Evolutionary conservation across 2,329 filamentous ascomycete genomes (phyloP).

Genomic region (Trichoderma sp.): DNA sequence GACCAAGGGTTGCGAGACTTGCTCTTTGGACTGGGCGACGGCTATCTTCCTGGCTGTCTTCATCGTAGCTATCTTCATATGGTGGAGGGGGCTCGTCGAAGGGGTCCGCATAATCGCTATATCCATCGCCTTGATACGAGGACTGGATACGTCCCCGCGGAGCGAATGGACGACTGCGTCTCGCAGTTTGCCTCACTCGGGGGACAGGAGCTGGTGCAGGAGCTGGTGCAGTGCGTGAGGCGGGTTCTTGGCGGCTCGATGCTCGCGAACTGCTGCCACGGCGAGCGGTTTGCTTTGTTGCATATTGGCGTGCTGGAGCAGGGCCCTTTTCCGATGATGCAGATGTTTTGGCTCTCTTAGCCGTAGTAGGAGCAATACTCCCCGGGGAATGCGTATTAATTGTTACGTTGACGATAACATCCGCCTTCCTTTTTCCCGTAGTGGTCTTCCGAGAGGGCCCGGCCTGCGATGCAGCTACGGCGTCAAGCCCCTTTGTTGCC

Average conservation of each 20-base stretch:
- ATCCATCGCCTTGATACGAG: background rate
- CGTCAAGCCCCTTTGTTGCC: slow-evolving; percentile 16
- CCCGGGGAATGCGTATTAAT: background rate
- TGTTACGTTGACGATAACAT: background rate
- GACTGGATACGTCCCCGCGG: slow-evolving; percentile 31
- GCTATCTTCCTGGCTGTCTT: slow-evolving; percentile 19
- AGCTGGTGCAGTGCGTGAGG: background rate
- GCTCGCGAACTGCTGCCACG: slow-evolving; percentile 27
- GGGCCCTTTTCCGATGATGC: background rate
- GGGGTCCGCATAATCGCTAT: slow-evolving; percentile 4
- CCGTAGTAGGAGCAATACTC: background rate
- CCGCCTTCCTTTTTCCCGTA: background rate
- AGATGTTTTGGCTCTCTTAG: background rate
- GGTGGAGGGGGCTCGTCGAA: slow-evolving; percentile 27
- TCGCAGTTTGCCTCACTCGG: slow-evolving; percentile 32
- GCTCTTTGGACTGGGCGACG: background rate
- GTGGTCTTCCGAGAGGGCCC: background rate
- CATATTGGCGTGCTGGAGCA: background rate
- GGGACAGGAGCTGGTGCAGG: slow-evolving; percentile 9
- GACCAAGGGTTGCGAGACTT: slow-evolving; percentile 36
- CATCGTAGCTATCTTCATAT: slow-evolving; percentile 27
- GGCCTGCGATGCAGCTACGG: background rate
- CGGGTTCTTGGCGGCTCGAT: slow-evolving; percentile 3
- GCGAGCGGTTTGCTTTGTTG: background rate
- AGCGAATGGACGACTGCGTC: slow-evolving; percentile 32